Evolutionary conservation across 768 basidiomycete species (phyloP), one percentile per base, ranked within the genome.

Genomic region (Hygrocybe coccinea): DNA sequence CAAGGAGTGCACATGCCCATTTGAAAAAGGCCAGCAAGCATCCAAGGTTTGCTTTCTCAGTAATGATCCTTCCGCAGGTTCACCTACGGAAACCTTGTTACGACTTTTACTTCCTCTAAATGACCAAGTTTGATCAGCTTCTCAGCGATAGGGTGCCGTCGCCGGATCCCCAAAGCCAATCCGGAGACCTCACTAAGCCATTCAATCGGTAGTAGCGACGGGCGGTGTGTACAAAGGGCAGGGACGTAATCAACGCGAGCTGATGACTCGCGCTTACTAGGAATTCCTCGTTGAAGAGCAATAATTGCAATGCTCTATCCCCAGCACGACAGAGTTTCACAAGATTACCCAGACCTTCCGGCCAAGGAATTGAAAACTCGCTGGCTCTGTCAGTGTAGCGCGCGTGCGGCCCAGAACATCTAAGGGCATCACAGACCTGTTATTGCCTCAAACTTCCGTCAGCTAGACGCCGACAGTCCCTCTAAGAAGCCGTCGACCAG

Each of bases 241-340:
- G 86, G 85, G 85, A 86, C 85, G 81, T 87, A 87, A 86, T 87
- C 85, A 84, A 86, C 82, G 83, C 80, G 78, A 86, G 86, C 84
- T 87, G 84, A 86, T 87, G 84, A 88, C 84, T 85, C 81, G 79
- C 81, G 81, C 80, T 85, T 87, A 87, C 86, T 86, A 86, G 84
- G 84, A 79, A 87, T 87, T 87, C 86, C 85, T 86, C 81, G 83
- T 87, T 88, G 84, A 88, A 86, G 86, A 87, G 84, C 85, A 83
- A 87, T 86, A 88, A 86, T 87, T 86, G 83, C 85, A 87, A 86
- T 86, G 83, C 84, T 86, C 86, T 85, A 86, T 86, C 84, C 85
- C 85, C 84, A 84, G 80, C 83, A 85, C 80, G 81, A 84, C 81
- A 78, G 78, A 79, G 81, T 83, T 84, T 84, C 81, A 84, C 81